phyloP scores from a whole-genome alignment of 2,329 filamentous ascomycete species.

The Cercospora sp. region DNA sequence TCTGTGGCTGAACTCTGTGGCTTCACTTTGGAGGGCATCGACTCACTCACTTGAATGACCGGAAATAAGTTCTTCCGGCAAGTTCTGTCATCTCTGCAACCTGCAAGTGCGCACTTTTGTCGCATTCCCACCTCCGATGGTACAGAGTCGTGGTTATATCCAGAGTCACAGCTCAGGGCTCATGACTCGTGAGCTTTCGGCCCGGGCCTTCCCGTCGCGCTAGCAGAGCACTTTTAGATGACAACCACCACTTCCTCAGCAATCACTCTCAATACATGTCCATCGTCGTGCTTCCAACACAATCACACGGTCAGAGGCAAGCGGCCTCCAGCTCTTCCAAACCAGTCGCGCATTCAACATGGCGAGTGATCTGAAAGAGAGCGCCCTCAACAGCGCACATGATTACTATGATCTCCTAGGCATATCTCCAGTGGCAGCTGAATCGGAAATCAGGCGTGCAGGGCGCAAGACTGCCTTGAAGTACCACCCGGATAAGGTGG shows the following conservation, averaged over 20 bases:
- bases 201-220: not conserved
- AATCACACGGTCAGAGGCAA: not conserved
- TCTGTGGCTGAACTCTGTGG: too few species aligned
- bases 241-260: not conserved
- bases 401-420: slow-evolving; percentile 79
- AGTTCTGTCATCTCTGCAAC: not conserved
- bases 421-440: slow-evolving; percentile 63
- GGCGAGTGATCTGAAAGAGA: slow-evolving; percentile 45
- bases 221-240: not conserved
- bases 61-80: too few species aligned
- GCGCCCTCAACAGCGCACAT: slow-evolving; percentile 43
- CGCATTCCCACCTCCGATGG: not conserved
- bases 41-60: not conserved
- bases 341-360: slow-evolving; percentile 29
- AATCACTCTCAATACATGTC: not conserved
- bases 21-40: not conserved
- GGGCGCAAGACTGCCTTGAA: slow-evolving; percentile 85
- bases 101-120: not conserved
- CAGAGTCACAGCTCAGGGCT: not conserved
- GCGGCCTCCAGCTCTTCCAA: not conserved
- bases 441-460: slow-evolving; percentile 75
- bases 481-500: slow-evolving; percentile 91
- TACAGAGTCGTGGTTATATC: not conserved
- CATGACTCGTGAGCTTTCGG: not conserved
- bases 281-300: not conserved